Evolutionary conservation across 2,329 filamentous ascomycete species (phyloP).

Genomic region (Talaromyces pinophilus): DNA sequence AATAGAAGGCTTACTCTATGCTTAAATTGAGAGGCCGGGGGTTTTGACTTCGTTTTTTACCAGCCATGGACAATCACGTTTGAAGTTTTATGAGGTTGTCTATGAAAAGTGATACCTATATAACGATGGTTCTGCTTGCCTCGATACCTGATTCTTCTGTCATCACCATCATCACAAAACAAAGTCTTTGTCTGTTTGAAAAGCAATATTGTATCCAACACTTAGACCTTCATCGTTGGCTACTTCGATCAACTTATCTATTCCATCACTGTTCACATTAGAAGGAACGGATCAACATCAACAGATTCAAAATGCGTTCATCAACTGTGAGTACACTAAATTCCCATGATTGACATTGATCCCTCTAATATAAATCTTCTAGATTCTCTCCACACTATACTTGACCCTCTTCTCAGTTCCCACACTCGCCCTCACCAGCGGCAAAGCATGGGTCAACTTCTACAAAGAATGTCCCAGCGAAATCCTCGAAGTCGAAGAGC

Average conservation of each 20-base stretch:
- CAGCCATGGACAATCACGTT: constrained; percentile 19
- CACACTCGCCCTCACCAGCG: constrained; percentile 18
- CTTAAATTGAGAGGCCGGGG: constrained; percentile 8
- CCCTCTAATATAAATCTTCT: neutral
- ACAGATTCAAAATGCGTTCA: constrained; percentile 6
- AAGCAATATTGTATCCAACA: neutral
- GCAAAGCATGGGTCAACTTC: constrained; percentile 22
- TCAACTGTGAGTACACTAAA: constrained; percentile 2
- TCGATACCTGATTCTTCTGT: no score
- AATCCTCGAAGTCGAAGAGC: constrained; percentile 8
- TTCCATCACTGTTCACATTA: neutral
- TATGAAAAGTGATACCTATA: neutral
- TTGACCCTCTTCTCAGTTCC: constrained; percentile 12
- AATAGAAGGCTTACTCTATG: neutral
- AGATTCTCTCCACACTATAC: constrained; percentile 20
- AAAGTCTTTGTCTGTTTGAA: neutral
- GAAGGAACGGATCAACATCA: neutral
- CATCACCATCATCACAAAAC: neutral
- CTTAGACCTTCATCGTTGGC: neutral
- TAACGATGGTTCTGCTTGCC: neutral
- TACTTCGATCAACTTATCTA: neutral
- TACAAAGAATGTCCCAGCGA: constrained; percentile 20
- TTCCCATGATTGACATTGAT: neutral
- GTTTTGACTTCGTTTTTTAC: neutral
- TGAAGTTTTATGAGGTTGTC: neutral